A percentile compares a stretch with the other conserved stretches of the same genome.
These are phyloP conservation scores for Ophiocordyceps sinensis DNA, from an alignment of 2,329 filamentous ascomycete species.

Conservation along the genomic window DNA sequence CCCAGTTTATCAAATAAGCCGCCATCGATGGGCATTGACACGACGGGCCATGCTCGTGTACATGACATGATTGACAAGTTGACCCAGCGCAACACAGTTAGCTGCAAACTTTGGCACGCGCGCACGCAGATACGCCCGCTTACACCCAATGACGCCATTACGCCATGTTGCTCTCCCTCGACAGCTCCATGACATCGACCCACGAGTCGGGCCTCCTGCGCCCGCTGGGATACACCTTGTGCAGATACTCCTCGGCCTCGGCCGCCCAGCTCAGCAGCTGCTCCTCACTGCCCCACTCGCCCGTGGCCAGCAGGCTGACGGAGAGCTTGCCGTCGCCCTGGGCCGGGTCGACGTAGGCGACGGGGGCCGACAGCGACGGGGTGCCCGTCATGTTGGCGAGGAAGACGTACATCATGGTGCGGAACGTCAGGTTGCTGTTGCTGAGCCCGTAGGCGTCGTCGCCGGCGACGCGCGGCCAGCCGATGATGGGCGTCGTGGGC, in stretches of 20 bases:
- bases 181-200: slow-evolving; percentile 38
- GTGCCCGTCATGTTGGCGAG: slow-evolving; percentile 70
- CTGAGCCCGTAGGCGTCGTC: slow-evolving; percentile 58
- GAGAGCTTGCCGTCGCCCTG: slow-evolving; percentile 45
- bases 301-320: slow-evolving; percentile 48
- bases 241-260: slow-evolving; percentile 41
- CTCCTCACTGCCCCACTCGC: slow-evolving; percentile 54
- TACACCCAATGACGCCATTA: neutral
- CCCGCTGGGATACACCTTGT: slow-evolving; percentile 30
- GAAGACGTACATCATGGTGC: slow-evolving; percentile 76
- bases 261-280: slow-evolving; percentile 44
- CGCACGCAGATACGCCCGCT: too few species aligned
- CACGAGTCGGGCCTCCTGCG: slow-evolving; percentile 37
- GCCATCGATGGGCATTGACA: neutral
- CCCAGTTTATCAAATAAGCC: slow-evolving; percentile 26
- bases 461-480: slow-evolving; percentile 49
- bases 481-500: slow-evolving; percentile 61
- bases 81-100: too few species aligned
- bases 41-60: too few species aligned
- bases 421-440: slow-evolving; percentile 59
- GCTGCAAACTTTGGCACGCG: too few species aligned
- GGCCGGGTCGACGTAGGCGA: slow-evolving; percentile 51
- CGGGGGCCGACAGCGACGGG: slow-evolving; percentile 60
- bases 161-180: slow-evolving; percentile 4
- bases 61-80: too few species aligned